These are phyloP conservation scores for Lophiostoma macrostomum DNA, from an alignment of 495 filamentous ascomycete species.

Conservation along the genomic window DNA sequence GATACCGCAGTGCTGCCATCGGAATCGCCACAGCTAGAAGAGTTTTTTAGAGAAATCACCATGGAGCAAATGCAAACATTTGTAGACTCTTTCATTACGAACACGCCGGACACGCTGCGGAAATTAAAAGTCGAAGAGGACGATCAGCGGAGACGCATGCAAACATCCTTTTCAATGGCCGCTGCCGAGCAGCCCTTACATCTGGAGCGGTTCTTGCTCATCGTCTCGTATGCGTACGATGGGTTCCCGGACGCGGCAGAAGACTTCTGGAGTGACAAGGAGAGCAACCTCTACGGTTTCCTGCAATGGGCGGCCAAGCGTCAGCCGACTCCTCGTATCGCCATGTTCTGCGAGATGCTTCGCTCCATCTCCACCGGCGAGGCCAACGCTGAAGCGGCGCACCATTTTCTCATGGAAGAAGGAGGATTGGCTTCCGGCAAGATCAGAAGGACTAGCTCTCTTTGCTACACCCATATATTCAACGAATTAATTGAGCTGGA, in stretches of 20 bases:
- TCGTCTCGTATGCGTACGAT: conserved; percentile 89
- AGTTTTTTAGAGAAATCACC: conserved; percentile 62
- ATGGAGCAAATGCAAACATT: conserved; percentile 82
- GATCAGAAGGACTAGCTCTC: conserved; percentile 70
- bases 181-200: conserved; percentile 67
- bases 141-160: conserved; percentile 70
- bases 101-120: conserved; percentile 89
- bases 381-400: conserved; percentile 73
- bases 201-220: conserved; percentile 85
- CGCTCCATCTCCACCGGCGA: conserved; percentile 77
- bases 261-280: conserved; percentile 83
- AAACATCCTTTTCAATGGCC: conserved; percentile 47
- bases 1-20: conserved; percentile 64
- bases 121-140: conserved; percentile 86
- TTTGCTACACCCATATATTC: conserved; percentile 92
- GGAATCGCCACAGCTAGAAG: conserved; percentile 60
- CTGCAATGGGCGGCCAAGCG: conserved; percentile 90
- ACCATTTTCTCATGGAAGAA: conserved; percentile 88
- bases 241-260: conserved; percentile 75
- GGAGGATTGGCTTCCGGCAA: conserved; percentile 66
- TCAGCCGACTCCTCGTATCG: conserved; percentile 87
- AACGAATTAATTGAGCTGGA: conserved; percentile 78
- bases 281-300: conserved; percentile 89
- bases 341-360: conserved; percentile 94
- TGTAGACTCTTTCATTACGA: conserved; percentile 85